A percentile compares a stretch with the other conserved stretches of the same genome.
phyloP scores from a whole-genome alignment of 139 green algal species.

The Raphidocelis subcapitata region DNA sequence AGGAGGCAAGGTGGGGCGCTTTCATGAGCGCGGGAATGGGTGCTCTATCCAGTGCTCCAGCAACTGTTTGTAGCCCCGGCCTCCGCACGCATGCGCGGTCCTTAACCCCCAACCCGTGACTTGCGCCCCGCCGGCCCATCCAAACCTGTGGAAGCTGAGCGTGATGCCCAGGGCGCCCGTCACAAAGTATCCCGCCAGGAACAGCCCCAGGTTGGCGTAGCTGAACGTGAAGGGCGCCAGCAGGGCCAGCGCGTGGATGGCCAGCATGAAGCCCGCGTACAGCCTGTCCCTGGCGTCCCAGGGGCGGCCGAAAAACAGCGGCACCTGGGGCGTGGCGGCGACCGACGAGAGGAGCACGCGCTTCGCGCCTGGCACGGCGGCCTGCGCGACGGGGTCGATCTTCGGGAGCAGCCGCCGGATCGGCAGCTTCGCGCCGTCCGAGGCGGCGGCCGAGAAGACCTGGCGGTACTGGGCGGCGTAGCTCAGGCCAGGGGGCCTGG shows the following conservation, averaged over 20 bases:
- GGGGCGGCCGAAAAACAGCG: constrained; percentile 53
- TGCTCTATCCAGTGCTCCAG: no score
- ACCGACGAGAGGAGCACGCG: constrained; percentile 71
- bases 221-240: constrained; percentile 82
- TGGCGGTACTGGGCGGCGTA: no score
- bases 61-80: no score
- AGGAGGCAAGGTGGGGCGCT: no score
- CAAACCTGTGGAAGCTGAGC: constrained; percentile 89
- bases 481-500: no score
- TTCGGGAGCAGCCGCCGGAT: constrained; percentile 69
- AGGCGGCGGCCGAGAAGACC: no score
- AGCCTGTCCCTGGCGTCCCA: constrained; percentile 74
- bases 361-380: constrained; percentile 42
- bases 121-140: no score
- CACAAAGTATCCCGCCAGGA: constrained; percentile 88
- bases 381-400: constrained; percentile 68
- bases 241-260: constrained; percentile 74
- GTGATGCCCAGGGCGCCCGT: constrained; percentile 98
- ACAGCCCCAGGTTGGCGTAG: constrained; percentile 78
- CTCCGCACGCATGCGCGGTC: no score
- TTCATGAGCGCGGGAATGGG: no score
- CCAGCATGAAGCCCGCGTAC: constrained; percentile 76
- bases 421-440: no score
- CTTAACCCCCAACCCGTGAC: no score
- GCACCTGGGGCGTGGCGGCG: constrained; percentile 44